These are phyloP conservation scores for Globisporangium parvum DNA, from an alignment of 352 stramenopile species.

Conservation along the genomic window DNA sequence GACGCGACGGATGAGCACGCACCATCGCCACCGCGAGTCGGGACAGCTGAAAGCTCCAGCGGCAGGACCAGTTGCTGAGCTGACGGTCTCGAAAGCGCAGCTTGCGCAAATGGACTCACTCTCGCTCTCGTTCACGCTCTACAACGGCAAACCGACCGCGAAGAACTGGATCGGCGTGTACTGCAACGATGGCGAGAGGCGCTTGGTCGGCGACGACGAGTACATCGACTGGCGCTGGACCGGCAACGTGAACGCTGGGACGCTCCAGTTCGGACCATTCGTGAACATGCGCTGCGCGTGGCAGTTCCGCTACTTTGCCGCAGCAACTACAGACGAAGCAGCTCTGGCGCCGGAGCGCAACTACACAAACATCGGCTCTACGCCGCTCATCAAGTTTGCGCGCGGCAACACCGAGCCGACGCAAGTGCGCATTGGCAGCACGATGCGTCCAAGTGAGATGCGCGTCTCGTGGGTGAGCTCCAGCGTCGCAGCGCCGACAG, in stretches of 20 bases:
- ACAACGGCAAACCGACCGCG: conserved; percentile 2
- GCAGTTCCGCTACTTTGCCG: conserved; percentile 21
- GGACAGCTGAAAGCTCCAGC: not conserved
- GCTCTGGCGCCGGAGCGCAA: conserved; percentile 15
- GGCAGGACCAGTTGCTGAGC: not conserved
- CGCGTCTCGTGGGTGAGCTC: conserved; percentile 48
- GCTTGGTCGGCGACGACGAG: conserved; percentile 4
- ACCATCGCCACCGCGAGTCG: not conserved
- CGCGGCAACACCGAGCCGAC: conserved; percentile 22
- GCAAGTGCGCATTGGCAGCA: conserved; percentile 11
- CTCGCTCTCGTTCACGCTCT: conserved; percentile 11
- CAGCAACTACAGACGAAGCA: no score
- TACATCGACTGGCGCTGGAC: conserved; percentile 16
- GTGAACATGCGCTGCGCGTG: conserved; percentile 25
- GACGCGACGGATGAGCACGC: not conserved
- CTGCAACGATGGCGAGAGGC: conserved; percentile 12
- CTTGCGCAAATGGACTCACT: conserved; percentile 14
- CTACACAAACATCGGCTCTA: conserved; percentile 15
- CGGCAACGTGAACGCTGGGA: not conserved
- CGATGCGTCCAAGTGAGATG: conserved; percentile 23
- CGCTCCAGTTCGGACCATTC: conserved; percentile 16
- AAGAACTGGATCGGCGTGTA: conserved; percentile 15
- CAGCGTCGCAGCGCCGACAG: conserved; percentile 26
- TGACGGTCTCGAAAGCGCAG: conserved; percentile 8
- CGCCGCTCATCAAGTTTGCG: conserved; percentile 15